Base-by-base conservation (phyloP, 2,329 filamentous ascomycete species). In the Colletotrichum graminicola region DNA sequence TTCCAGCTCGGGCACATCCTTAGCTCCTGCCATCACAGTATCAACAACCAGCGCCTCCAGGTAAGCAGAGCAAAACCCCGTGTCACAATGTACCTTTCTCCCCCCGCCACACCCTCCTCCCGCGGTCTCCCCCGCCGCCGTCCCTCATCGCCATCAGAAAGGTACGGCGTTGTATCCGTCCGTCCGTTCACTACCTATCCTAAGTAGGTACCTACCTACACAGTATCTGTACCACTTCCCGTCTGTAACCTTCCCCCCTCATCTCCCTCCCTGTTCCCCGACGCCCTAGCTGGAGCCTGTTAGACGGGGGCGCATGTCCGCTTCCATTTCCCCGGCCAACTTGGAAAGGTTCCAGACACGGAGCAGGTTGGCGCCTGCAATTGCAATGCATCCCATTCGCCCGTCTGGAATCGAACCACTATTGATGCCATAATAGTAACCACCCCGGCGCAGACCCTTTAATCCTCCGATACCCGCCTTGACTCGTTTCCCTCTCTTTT, bases 401-500 rank as follows among this genome's bases (percentile, higher is more conserved):
- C 69, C 72, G 63, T 73, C 63, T 61, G 61, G 61, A 73, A 52
- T 68, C 72, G 69, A 64, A 72, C 64, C 72, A 68, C 69, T 71
- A 45, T 56, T 63, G 69, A 64, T 71, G 54, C 69, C 69, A 71
- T 68, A 71, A 71, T 68, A 71, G 67, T 71, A 71, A 71, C 65
- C 56, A 54, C 57, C 57, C 65, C 65, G 39, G 14, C 18, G 12
- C 52, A 67, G 59, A 57, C 54, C 54, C 54, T 57, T 57, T 41
- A 57, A 18, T 41, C 41, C 23, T 26, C 21, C 54, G 39, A 21
- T 32, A 23, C 54, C 54, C 54, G 23, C 54, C 34, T 57, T 71
- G 65, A 71, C 70, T 66, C 61, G 56, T 68, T 65, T 51, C 68
- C 60, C 34, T 64, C 59, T 73, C 11, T 47, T 66, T 73, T 63